Conservation (phyloP, 345 rosid species). For the Laguncularia racemosa region DNA sequence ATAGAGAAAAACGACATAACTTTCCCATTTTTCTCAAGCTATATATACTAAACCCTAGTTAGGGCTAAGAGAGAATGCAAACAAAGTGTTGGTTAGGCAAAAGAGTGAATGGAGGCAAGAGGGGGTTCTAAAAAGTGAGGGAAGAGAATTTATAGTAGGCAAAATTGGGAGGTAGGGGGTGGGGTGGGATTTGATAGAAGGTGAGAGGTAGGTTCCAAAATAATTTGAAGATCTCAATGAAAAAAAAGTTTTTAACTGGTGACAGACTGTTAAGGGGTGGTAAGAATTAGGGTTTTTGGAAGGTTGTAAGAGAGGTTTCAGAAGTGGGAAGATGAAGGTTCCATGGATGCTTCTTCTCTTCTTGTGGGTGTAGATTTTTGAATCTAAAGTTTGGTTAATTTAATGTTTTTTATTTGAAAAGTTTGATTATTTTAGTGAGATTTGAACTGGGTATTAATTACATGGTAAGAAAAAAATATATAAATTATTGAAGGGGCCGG, state of each 20-base stretch:
- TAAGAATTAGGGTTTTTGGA: background rate
- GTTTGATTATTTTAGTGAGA: background rate
- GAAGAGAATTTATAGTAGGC: background rate
- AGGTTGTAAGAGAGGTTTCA: background rate
- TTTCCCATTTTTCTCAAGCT: too few species aligned
- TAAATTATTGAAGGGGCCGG: too few species aligned
- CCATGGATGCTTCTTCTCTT: background rate
- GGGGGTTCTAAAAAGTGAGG: background rate
- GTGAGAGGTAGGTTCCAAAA: slow-evolving; percentile 4
- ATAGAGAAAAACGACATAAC: too few species aligned
- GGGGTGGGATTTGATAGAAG: background rate
- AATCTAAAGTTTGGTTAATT: slow-evolving; percentile 4
- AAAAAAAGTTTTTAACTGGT: background rate
- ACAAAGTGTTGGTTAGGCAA: background rate
- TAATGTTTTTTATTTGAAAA: background rate
- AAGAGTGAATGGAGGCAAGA: background rate
- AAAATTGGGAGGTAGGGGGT: too few species aligned
- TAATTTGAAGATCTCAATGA: slow-evolving; percentile 8
- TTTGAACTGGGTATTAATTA: too few species aligned
- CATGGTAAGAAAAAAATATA: too few species aligned
- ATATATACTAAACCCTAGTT: too few species aligned
- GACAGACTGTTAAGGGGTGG: background rate
- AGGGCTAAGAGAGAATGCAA: too few species aligned
- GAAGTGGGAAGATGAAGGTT: slow-evolving; percentile 5
- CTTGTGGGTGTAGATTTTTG: background rate